Conservation (phyloP, 805 yeast genomes). For the Cephaloascus albidus region DNA sequence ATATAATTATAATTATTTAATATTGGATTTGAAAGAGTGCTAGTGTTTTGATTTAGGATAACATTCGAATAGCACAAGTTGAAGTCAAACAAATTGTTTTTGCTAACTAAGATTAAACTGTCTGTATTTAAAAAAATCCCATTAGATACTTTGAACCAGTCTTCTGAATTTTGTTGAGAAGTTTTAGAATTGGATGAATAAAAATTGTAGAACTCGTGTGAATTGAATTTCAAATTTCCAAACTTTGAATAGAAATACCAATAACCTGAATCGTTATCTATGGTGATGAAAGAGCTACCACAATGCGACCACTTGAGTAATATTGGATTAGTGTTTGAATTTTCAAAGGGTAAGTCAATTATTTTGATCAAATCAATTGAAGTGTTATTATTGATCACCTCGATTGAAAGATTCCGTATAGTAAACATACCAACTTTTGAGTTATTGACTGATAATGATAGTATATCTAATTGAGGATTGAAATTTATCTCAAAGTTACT, state of each 20-base stretch:
- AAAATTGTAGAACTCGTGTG: constrained; percentile 4
- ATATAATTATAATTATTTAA: background rate
- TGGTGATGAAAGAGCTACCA: constrained; percentile 20
- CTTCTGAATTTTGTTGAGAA: background rate
- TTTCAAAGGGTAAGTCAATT: background rate
- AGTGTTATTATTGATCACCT: background rate
- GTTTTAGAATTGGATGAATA: background rate
- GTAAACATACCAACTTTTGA: background rate
- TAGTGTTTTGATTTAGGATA: background rate
- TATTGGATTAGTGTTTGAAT: background rate
- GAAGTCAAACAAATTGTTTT: constrained; percentile 2
- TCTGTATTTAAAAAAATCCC: background rate
- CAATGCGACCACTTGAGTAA: constrained; percentile 22
- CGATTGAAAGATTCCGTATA: background rate
- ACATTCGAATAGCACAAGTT: constrained; percentile 6
- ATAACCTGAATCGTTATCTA: constrained; percentile 9
- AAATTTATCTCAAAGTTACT: constrained; percentile 6
- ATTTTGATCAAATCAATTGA: background rate
- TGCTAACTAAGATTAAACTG: background rate
- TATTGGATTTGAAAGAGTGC: background rate
- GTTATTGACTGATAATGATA: constrained; percentile 3
- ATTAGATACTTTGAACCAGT: background rate
- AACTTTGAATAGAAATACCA: constrained; percentile 26
- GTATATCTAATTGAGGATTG: constrained; percentile 14
- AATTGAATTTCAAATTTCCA: constrained; percentile 20